These are phyloP conservation scores for Penicillium corylophilum DNA, from an alignment of 2,329 filamentous ascomycete species.

Conservation along the genomic window DNA sequence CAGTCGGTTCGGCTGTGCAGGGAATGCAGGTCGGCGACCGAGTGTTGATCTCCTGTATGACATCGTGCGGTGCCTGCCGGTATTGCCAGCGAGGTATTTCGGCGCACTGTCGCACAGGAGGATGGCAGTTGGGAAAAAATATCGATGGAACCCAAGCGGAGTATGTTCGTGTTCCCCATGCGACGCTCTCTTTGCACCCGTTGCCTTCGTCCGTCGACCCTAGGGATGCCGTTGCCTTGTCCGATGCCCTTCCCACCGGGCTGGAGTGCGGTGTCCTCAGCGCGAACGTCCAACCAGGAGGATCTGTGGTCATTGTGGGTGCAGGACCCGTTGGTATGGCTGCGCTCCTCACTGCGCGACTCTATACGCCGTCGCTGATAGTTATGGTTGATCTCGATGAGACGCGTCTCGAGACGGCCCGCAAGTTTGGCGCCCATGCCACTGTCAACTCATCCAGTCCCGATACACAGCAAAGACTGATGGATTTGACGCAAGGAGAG, in stretches of 20 bases:
- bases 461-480: conserved; percentile 41
- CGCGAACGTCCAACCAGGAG: conserved; percentile 53
- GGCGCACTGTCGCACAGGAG: conserved; percentile 54
- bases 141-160: conserved; percentile 59
- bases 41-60: conserved; percentile 55
- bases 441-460: conserved; percentile 42
- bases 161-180: conserved; percentile 55
- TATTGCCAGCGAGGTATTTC: conserved; percentile 54
- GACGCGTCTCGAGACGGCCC: conserved; percentile 49
- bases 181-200: conserved; percentile 49
- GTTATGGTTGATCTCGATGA: conserved; percentile 55
- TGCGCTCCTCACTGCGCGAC: conserved; percentile 53
- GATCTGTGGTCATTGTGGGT: conserved; percentile 56
- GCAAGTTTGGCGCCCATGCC: conserved; percentile 50
- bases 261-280: conserved; percentile 56
- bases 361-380: conserved; percentile 54
- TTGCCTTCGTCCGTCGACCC: conserved; percentile 47
- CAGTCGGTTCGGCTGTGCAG: conserved; percentile 47
- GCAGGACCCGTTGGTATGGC: conserved; percentile 58
- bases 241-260: conserved; percentile 58
- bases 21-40: conserved; percentile 51
- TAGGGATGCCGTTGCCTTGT: conserved; percentile 50
- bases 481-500: conserved; percentile 49
- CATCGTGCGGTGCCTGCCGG: conserved; percentile 52
- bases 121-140: conserved; percentile 56